A percentile compares a stretch with the other conserved stretches of the same genome.
phyloP scores from a whole-genome alignment of 768 basidiomycete genomes.

The Serendipita sp. region DNA sequence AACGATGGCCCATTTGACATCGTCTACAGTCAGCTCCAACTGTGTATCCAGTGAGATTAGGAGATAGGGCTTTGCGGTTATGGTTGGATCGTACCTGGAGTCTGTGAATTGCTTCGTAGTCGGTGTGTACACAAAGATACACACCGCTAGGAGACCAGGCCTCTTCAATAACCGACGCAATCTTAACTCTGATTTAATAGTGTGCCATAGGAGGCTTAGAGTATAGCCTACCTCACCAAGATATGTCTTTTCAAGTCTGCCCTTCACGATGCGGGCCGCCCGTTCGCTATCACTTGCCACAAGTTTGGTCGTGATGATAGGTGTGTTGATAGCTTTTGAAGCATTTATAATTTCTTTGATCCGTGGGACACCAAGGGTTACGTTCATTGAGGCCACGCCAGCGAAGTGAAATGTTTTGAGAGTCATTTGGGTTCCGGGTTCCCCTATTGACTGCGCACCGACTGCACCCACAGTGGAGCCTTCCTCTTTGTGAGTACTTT shows the following conservation, averaged over 20 bases:
- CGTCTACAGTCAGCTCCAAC: constrained; percentile 86
- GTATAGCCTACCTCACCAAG: constrained; percentile 57
- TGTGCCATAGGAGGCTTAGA: constrained; percentile 14
- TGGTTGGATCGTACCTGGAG: constrained; percentile 43
- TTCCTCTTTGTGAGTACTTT: constrained; percentile 16
- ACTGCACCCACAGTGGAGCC: constrained; percentile 97
- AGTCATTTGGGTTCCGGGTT: constrained; percentile 99
- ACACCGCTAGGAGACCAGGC: constrained; percentile 89
- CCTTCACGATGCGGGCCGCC: constrained; percentile 97
- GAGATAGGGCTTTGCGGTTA: not conserved
- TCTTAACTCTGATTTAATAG: constrained; percentile 25
- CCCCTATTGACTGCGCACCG: constrained; percentile 96
- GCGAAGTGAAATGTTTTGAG: constrained; percentile 99
- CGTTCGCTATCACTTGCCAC: constrained; percentile 72
- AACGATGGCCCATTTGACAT: constrained; percentile 85
- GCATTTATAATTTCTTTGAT: constrained; percentile 99
- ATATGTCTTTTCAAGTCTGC: constrained; percentile 83
- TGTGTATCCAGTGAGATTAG: constrained; percentile 18
- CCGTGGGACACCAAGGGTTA: constrained; percentile 97
- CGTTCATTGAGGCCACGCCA: constrained; percentile 99
- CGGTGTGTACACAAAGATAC: constrained; percentile 85
- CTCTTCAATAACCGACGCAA: constrained; percentile 86
- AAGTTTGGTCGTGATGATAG: constrained; percentile 93
- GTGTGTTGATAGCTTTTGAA: constrained; percentile 91
- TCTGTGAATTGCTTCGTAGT: constrained; percentile 71